A percentile compares a stretch with the other conserved stretches of the same genome.
phyloP scores from a whole-genome alignment of 2,329 filamentous ascomycete species.

The Metarhizium anisopliae region DNA sequence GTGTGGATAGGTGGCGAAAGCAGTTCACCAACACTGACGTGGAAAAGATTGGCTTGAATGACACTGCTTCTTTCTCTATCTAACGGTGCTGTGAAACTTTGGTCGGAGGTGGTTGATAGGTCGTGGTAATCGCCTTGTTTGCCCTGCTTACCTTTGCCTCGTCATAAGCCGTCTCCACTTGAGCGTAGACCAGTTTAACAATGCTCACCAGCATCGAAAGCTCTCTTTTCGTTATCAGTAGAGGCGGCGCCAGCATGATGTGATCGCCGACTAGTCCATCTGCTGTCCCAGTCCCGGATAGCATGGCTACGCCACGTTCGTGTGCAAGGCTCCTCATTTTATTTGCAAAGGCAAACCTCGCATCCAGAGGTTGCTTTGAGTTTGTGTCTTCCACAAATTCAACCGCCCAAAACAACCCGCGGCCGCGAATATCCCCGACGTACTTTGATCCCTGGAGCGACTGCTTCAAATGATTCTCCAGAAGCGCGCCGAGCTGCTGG shows the following conservation, averaged over 20 bases:
- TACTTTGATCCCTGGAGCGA: not conserved
- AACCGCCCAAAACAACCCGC: not conserved
- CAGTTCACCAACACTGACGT: too few relatives aligned
- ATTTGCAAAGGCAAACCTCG: not conserved
- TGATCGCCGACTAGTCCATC: slow-evolving; percentile 34
- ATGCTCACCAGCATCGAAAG: too few relatives aligned
- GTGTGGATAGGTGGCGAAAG: too few relatives aligned
- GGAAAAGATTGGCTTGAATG: too few relatives aligned
- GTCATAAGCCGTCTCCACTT: too few relatives aligned
- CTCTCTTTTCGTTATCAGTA: too few relatives aligned
- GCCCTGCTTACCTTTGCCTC: too few relatives aligned
- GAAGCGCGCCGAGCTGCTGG: not conserved
- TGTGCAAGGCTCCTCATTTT: not conserved
- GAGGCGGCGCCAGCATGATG: slow-evolving; percentile 51
- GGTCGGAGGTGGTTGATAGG: too few relatives aligned
- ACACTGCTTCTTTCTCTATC: too few relatives aligned
- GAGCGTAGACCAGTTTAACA: too few relatives aligned
- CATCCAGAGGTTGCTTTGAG: not conserved
- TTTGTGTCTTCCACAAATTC: not conserved
- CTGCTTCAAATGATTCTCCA: not conserved
- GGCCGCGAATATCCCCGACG: not conserved
- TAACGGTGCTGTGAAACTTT: too few relatives aligned
- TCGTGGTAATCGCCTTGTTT: too few relatives aligned
- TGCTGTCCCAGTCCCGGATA: slow-evolving; percentile 53
- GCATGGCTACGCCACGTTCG: slow-evolving; percentile 35